phyloP scores from a whole-genome alignment of 306 rosid genomes.

The Quercus cerris region DNA sequence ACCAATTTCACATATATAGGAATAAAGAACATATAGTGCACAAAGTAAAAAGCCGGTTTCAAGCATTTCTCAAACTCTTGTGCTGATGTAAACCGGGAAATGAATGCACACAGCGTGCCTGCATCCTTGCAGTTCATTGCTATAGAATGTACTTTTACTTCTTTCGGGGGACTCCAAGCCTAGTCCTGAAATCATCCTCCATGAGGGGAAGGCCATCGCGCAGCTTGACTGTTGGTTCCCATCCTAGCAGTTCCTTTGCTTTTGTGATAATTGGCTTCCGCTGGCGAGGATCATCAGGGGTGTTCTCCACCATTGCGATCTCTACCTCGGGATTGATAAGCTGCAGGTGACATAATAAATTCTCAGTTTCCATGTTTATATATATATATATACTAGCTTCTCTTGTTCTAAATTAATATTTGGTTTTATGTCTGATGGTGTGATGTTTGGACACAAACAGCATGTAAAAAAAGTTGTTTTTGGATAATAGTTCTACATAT shows the following conservation, averaged over 20 bases:
- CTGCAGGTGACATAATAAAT: constrained; percentile 36
- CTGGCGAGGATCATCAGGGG: constrained; percentile 88
- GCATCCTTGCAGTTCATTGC: background rate
- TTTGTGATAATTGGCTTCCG: constrained; percentile 78
- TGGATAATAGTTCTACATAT: no score
- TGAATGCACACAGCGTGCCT: background rate
- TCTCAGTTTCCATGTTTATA: background rate
- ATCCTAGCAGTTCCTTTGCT: constrained; percentile 63
- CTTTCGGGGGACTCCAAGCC: constrained; percentile 52
- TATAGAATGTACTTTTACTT: constrained; percentile 10
- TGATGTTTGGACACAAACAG: background rate
- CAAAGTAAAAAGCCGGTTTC: background rate
- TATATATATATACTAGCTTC: background rate
- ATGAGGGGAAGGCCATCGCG: constrained; percentile 75
- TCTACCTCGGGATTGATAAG: constrained; percentile 66
- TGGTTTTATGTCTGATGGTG: background rate
- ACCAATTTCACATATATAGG: constrained; percentile 18
- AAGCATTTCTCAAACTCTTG: background rate
- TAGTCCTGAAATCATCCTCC: constrained; percentile 81
- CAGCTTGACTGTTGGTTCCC: constrained; percentile 71
- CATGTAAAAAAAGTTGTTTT: background rate
- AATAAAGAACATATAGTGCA: background rate
- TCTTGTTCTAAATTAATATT: background rate
- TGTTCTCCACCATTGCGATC: constrained; percentile 71
- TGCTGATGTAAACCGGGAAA: background rate